phyloP scores from a whole-genome alignment of 1,284 basidiomycete species.

The Tremellales sp. region DNA sequence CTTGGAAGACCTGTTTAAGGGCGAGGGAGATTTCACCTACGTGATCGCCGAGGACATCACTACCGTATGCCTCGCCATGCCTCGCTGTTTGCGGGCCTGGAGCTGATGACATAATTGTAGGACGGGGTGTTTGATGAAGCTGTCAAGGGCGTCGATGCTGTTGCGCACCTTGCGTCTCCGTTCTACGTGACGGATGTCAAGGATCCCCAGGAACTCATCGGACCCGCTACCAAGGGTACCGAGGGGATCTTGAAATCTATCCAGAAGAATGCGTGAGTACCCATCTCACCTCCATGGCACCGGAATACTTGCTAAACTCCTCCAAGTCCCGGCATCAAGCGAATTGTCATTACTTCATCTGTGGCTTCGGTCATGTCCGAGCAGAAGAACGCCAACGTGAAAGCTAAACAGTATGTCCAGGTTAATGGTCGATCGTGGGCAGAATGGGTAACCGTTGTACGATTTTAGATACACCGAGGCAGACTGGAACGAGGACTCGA shows the following conservation, averaged over 20 bases:
- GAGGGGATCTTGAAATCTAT: constrained; percentile 57
- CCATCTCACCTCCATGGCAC: too few relatives aligned
- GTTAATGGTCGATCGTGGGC: not conserved
- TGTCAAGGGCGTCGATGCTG: constrained; percentile 61
- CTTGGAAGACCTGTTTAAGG: constrained; percentile 52
- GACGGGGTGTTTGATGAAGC: constrained; percentile 64
- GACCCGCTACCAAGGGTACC: constrained; percentile 63
- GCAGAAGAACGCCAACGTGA: constrained; percentile 35
- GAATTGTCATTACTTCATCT: constrained; percentile 64
- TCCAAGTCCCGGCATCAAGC: constrained; percentile 53
- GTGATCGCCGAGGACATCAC: constrained; percentile 58
- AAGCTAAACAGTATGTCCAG: constrained; percentile 5
- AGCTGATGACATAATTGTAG: constrained; percentile 32
- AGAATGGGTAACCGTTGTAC: constrained; percentile 1
- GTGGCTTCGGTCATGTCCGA: constrained; percentile 54
- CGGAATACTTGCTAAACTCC: not conserved
- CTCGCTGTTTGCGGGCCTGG: constrained; percentile 5
- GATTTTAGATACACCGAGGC: constrained; percentile 35
- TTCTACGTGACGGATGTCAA: constrained; percentile 39
- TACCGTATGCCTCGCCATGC: constrained; percentile 39
- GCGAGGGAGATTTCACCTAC: constrained; percentile 52
- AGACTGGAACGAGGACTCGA: constrained; percentile 65
- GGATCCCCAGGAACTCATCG: constrained; percentile 54
- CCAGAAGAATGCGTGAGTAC: constrained; percentile 53
- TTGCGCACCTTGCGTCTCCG: constrained; percentile 39